Conservation (phyloP, 2,329 filamentous ascomycete genomes). For the Penicillium occitanis region DNA sequence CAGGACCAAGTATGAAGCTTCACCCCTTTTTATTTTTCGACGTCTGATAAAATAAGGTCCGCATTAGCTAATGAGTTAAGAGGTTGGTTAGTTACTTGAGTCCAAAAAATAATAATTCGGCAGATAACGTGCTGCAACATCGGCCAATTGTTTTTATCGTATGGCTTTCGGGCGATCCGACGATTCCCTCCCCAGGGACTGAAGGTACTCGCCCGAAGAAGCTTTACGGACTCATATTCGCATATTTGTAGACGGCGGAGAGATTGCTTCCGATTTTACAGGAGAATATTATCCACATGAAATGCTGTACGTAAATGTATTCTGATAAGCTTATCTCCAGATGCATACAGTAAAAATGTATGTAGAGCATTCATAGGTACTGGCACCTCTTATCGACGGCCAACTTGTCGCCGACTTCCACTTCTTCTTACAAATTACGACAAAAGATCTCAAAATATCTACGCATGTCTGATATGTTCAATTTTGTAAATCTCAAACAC, state of each 20-base stretch:
- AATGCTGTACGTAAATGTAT: not conserved
- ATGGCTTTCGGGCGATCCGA: not conserved
- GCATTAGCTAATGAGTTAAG: not conserved
- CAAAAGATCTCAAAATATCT: not conserved
- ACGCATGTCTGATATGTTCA: not conserved
- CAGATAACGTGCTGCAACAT: not conserved
- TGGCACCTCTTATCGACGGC: not conserved
- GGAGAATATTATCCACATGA: not conserved
- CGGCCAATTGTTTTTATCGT: not conserved
- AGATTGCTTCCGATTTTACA: not conserved
- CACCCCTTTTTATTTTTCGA: not conserved
- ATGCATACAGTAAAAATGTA: not conserved
- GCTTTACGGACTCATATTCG: not conserved
- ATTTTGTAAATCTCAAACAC: not conserved
- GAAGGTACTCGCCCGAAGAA: not conserved
- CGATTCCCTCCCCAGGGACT: not conserved
- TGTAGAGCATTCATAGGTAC: not conserved
- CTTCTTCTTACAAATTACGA: not conserved
- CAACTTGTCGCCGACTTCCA: not conserved
- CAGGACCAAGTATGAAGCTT: not conserved
- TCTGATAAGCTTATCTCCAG: not conserved
- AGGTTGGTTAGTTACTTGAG: not conserved
- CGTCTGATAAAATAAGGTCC: not conserved
- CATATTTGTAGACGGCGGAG: not conserved
- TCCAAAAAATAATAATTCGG: not conserved